Percentiles rank a stretch among this genome's conserved stretches.
phyloP scores from a whole-genome alignment of 2,329 filamentous ascomycete species.

The Penicillium digitatum region DNA sequence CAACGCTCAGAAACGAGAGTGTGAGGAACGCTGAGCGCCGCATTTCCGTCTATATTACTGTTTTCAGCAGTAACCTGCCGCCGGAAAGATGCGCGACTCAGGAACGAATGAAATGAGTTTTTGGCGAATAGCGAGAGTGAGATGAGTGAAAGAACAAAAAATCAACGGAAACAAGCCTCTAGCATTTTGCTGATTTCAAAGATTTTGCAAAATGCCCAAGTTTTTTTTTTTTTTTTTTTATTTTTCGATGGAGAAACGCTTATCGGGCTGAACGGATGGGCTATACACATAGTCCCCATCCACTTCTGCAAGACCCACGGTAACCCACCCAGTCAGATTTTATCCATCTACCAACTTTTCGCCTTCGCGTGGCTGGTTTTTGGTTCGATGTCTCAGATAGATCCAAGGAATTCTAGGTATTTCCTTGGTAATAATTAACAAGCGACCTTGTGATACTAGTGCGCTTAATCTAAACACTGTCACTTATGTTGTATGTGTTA shows the following conservation, averaged over 20 bases:
- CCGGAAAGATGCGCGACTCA: background rate
- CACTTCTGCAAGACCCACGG: background rate
- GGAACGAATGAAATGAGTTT: background rate
- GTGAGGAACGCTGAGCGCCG: conserved; percentile 5
- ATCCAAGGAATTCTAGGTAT: background rate
- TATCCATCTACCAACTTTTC: background rate
- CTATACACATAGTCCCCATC: background rate
- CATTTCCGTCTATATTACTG: conserved; percentile 5
- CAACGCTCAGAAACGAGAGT: conserved; percentile 8
- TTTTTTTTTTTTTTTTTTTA: background rate
- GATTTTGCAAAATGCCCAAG: background rate
- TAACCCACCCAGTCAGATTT: background rate
- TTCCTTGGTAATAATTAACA: background rate
- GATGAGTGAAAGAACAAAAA: conserved; percentile 4
- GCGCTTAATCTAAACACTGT: background rate
- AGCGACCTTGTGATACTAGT: background rate
- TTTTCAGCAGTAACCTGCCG: conserved; percentile 5
- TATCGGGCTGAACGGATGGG: conserved; percentile 5
- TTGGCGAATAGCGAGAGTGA: conserved; percentile 1
- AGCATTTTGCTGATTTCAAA: background rate
- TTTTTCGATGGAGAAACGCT: conserved; percentile 1
- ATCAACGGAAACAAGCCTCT: background rate
- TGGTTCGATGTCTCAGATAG: background rate
- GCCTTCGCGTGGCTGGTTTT: background rate
- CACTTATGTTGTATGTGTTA: background rate